Base-by-base conservation (phyloP, 73 alveolate genomes). In the Breviolum minutum region DNA sequence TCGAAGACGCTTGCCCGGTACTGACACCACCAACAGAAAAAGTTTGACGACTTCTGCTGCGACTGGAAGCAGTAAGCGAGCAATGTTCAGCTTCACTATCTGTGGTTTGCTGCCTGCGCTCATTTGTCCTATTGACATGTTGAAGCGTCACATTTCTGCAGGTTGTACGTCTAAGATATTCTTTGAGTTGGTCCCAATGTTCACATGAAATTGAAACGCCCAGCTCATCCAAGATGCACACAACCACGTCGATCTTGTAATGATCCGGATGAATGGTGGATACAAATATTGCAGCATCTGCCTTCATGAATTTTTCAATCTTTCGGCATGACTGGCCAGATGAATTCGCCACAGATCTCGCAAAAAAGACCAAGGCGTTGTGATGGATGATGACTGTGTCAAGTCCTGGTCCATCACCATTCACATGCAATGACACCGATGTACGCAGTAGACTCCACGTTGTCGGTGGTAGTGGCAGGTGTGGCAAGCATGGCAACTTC, bases 381-480 rank as follows among this genome's bases (percentile, higher is more conserved):
- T 74, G 22, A 17, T 74, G 84, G 17, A 74, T 74, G 84, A 74
- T 20, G 16, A n/a, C 62, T 19, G 62, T 22, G 29, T 19, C 4
- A 17, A n/a, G 20, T 9, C 84, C 84, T 16, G 4, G 9, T 12
- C 62, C 62, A 17, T n/a, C 84, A n/a, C 84, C 29, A 61, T 22
- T 22, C 84, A 74, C 84, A 6, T 22, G 22, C 22, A 74, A 22
- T 4, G 62, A 17, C 8, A 74, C 84, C 54, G 84, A 74, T 26
- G 84, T 61, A 74, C 84, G 84, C 22, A 74, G 84, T 6, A 74
- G 62, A 17, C 63, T n/a, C 84, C 84, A 74, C 22, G 16, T 26
- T n/a, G 84, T n/a, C 22, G 84, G 84, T 74, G 84, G 84, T 61
- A 74, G 16, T 74, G 84, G 84, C 24, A 74, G 84, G 60, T n/a